phyloP scores from a whole-genome alignment of 2,329 filamentous ascomycete genomes.

The Acephala macrosclerotiorum region DNA sequence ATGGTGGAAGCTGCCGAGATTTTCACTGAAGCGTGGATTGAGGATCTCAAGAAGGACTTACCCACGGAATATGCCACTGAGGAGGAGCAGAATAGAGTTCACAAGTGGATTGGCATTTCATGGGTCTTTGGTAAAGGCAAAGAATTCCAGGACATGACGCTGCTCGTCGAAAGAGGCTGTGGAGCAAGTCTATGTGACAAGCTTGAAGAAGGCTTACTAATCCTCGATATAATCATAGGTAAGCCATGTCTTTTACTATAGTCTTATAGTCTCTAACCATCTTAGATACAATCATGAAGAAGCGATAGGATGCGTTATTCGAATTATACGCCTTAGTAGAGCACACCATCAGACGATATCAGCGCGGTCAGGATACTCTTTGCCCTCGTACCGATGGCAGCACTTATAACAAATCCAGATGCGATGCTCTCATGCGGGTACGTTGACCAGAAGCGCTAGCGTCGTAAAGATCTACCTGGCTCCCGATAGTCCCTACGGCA shows the following conservation, averaged over 20 bases:
- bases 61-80: neutral
- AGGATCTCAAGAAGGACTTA: neutral
- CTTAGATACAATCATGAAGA: neutral
- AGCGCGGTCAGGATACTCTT: neutral
- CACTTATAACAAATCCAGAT: too few relatives aligned
- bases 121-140: neutral
- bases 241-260: neutral
- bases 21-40: conserved; percentile 11
- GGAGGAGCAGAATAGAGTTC: neutral
- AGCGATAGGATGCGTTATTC: neutral
- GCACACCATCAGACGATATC: neutral
- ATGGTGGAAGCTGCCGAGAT: conserved; percentile 18
- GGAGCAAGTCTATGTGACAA: neutral
- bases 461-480: conserved; percentile 18
- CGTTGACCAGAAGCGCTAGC: conserved; percentile 19
- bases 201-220: neutral
- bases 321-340: neutral
- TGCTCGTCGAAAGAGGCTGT: neutral
- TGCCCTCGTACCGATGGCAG: neutral
- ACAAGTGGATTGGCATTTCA: neutral
- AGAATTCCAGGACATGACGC: conserved; percentile 1
- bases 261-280: neutral
- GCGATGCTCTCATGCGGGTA: too few relatives aligned
- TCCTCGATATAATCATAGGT: neutral
- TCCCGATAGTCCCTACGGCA: conserved; percentile 16